Base-by-base conservation (phyloP, 73 alveolate genomes). In the Symbiodinium pilosum region DNA sequence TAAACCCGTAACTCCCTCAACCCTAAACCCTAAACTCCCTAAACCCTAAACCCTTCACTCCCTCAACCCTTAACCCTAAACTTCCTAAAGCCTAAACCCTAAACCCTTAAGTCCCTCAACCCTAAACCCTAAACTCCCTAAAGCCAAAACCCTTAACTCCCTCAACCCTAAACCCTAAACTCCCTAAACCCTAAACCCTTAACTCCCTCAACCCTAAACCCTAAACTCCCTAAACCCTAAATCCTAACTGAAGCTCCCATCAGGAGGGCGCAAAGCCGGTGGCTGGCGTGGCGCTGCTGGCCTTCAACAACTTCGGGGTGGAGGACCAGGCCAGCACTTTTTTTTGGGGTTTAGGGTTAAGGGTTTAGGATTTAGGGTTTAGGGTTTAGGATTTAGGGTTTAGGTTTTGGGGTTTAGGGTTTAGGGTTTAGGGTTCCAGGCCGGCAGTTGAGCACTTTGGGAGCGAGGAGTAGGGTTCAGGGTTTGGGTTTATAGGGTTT, bases 261-360 rank as follows among this genome's bases (percentile, higher is more conserved):
- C 8, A 64, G 77, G 77, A 64, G 77, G 38, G 77, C 14, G 77
- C 77, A 6, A 32, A 64, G 77, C 30, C 43, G 71, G 87, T 91
- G 18, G 83, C 97, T 16, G 97, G 97, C 24, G 97, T 91, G 43
- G 97, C 97, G 0, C 77, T 91, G 52, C 47, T 91, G 88, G 97
- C 97, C 87, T 91, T 91, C 97, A 91, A 91, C 87, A 91, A 91
- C 89, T 91, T 69, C 40, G 97, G 97, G 28, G 97, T 91, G 41
- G 97, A 91, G 24, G 97, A 91, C 52, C 97, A 91, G 97, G 97
- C 77, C 34, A 20, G 34, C 32, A 56, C 34, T 6, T 26, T 56
- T 20, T 56, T 14, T 56, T 3, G 73, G n/a, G 73, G 9, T 20
- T 56, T 6, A 20, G 73, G 73, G 73, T 56, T 56, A 3, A 56